phyloP scores from a whole-genome alignment of 2,329 filamentous ascomycete species.

The Capronia americana region DNA sequence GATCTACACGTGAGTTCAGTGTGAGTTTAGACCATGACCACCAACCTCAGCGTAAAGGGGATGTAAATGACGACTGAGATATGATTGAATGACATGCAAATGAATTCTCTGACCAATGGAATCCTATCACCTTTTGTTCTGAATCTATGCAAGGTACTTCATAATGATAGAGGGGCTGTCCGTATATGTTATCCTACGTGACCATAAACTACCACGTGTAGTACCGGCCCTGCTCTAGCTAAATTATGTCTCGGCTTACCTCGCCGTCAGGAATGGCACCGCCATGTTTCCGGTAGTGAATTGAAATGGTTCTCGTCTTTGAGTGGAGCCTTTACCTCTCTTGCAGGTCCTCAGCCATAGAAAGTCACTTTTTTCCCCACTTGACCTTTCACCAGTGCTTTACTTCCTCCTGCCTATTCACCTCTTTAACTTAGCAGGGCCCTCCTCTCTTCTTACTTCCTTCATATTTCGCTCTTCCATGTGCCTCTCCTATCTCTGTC shows the following conservation, averaged over 20 bases:
- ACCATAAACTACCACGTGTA: not conserved
- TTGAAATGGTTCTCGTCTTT: conserved; percentile 1
- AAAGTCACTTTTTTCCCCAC: not conserved
- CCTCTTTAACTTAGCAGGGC: not conserved
- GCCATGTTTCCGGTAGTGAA: not conserved
- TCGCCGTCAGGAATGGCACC: not conserved
- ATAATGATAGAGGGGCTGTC: not conserved
- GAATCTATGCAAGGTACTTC: not conserved
- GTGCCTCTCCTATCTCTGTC: not conserved
- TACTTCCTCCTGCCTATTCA: not conserved
- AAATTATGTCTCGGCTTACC: not conserved
- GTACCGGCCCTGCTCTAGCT: not conserved
- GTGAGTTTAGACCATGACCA: not conserved
- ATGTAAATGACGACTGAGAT: too few species aligned
- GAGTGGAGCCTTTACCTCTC: not conserved
- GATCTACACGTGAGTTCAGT: conserved; percentile 66
- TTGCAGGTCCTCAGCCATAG: not conserved
- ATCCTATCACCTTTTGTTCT: not conserved
- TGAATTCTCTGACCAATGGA: not conserved
- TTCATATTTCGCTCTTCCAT: not conserved
- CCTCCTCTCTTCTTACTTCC: not conserved
- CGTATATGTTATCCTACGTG: not conserved
- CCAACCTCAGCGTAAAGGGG: not conserved
- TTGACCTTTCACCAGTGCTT: not conserved
- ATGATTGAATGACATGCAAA: not conserved